A percentile compares a stretch with the other conserved stretches of the same genome.
Conservation (phyloP, 495 filamentous ascomycete species). For the Astrothelium macrocarpum region DNA sequence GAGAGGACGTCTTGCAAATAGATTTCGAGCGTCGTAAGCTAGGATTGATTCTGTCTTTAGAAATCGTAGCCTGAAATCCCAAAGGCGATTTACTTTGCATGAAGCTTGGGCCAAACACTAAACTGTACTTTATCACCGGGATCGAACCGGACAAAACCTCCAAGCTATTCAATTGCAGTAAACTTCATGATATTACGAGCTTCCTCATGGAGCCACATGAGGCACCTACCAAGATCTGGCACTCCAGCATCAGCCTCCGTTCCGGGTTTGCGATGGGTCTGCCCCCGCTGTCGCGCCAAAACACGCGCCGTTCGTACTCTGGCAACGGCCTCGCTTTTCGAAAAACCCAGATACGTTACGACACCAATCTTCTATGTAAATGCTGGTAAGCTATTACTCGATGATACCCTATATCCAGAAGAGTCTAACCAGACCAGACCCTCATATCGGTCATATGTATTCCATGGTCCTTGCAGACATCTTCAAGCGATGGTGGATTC, state of each 20-base stretch:
- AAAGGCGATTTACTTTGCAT: background rate
- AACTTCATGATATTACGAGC: background rate
- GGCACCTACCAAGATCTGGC: background rate
- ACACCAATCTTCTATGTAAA: slow-evolving; percentile 99
- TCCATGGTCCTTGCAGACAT: slow-evolving; percentile 86
- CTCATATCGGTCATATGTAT: slow-evolving; percentile 92
- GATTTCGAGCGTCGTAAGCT: too few relatives aligned
- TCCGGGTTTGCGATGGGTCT: background rate
- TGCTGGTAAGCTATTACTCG: slow-evolving; percentile 50
- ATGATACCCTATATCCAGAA: background rate
- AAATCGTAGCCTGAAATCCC: background rate
- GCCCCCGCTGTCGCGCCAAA: background rate
- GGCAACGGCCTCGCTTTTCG: background rate
- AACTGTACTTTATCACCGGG: too few relatives aligned
- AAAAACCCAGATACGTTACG: slow-evolving; percentile 90
- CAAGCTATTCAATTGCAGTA: background rate
- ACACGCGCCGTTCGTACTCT: background rate
- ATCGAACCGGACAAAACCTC: background rate
- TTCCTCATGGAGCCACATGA: background rate
- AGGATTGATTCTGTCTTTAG: too few relatives aligned
- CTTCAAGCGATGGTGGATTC: slow-evolving; percentile 82
- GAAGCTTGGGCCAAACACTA: slow-evolving; percentile 5
- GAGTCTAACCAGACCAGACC: slow-evolving; percentile 44
- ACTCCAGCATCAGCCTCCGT: background rate
- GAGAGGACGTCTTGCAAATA: too few relatives aligned